Evolutionary conservation across 106 monocot species (phyloP).

Genomic region (Acorus gramineus): DNA sequence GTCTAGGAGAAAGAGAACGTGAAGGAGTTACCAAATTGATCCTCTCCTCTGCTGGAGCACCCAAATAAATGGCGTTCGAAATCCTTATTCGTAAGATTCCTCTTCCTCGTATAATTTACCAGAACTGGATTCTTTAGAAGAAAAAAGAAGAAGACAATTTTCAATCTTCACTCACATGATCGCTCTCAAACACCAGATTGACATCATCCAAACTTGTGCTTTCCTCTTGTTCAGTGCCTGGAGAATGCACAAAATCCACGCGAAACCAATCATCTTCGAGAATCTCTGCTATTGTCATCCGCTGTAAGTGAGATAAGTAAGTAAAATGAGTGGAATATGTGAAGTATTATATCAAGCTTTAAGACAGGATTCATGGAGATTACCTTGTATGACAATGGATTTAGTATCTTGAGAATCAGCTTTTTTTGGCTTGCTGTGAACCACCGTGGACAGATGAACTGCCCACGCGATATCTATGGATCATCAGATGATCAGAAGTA

Average conservation of each 20-base stretch:
- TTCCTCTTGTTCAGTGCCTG: slow-evolving; percentile 23
- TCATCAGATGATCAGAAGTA: background rate
- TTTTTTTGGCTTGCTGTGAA: slow-evolving; percentile 7
- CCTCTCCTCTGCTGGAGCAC: no score
- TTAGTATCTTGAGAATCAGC: slow-evolving; percentile 4
- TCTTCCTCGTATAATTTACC: no score
- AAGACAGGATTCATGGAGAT: no score
- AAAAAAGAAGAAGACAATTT: background rate
- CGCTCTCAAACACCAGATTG: slow-evolving; percentile 5
- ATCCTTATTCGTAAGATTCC: no score
- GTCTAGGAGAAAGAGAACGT: no score
- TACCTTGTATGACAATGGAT: slow-evolving; percentile 10
- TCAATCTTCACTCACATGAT: slow-evolving; percentile 1
- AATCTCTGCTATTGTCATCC: slow-evolving; percentile 47
- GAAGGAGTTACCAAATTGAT: no score
- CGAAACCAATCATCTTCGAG: slow-evolving; percentile 51
- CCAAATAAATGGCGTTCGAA: no score
- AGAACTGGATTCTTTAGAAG: background rate
- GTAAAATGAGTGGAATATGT: background rate
- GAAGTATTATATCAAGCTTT: no score
- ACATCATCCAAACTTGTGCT: slow-evolving; percentile 6
- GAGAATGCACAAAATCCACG: slow-evolving; percentile 27
- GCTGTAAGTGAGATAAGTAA: slow-evolving; percentile 14
- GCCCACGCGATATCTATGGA: slow-evolving; percentile 8
- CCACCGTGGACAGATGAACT: slow-evolving; percentile 12